phyloP scores from a whole-genome alignment of 352 stramenopile genomes.

The Pythium volutum region DNA sequence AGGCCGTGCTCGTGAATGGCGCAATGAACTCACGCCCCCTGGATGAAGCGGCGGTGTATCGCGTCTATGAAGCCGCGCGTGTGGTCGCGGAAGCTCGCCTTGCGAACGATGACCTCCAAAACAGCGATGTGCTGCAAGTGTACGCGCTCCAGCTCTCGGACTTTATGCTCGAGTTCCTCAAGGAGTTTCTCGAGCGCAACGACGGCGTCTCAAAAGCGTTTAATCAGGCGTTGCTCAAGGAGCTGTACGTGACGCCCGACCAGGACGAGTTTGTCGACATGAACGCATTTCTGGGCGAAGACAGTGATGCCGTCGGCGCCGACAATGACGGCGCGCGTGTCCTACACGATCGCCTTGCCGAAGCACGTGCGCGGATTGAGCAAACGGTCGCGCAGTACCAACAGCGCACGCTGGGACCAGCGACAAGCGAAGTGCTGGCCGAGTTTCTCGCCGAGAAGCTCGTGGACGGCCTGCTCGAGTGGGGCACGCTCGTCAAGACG shows the following conservation, averaged over 20 bases:
- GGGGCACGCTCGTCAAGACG: constrained; percentile 44
- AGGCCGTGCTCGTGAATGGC: constrained; percentile 30
- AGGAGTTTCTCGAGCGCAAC: constrained; percentile 33
- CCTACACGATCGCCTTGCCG: constrained; percentile 37
- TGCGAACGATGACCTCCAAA: constrained; percentile 35
- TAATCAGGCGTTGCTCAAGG: constrained; percentile 47
- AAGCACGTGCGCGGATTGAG: constrained; percentile 36
- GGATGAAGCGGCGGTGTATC: constrained; percentile 34
- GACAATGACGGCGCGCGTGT: constrained; percentile 32
- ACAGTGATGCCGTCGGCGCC: background rate
- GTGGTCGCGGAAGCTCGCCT: constrained; percentile 36
- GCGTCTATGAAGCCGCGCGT: constrained; percentile 34
- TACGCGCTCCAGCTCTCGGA: constrained; percentile 51
- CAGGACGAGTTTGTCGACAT: constrained; percentile 28
- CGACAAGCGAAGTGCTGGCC: constrained; percentile 32
- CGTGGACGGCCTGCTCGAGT: constrained; percentile 54
- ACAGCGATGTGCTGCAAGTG: constrained; percentile 34
- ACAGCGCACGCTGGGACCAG: constrained; percentile 27
- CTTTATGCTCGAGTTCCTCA: constrained; percentile 39
- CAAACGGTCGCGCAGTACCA: constrained; percentile 46
- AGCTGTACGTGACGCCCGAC: constrained; percentile 29
- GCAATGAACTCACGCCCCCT: constrained; percentile 27
- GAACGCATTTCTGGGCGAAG: constrained; percentile 10
- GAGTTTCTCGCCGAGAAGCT: constrained; percentile 51
- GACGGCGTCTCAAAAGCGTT: constrained; percentile 36